Evolutionary conservation across 768 basidiomycete genomes (phyloP).

Genomic region (Trametes maxima): DNA sequence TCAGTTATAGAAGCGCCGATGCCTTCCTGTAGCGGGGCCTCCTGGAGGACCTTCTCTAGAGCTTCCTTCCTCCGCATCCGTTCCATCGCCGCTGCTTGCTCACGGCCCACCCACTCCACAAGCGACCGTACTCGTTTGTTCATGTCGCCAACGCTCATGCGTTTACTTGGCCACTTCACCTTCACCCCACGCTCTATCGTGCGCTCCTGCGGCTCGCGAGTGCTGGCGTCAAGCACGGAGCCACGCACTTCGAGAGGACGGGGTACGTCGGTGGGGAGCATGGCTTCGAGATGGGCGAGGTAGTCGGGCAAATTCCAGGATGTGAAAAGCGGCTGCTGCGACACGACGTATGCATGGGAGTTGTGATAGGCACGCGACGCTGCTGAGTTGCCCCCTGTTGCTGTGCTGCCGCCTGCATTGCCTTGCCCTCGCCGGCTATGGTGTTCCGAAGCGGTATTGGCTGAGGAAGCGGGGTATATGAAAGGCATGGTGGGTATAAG

Average conservation of each 20-base stretch:
- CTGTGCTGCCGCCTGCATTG: slow-evolving; percentile 37
- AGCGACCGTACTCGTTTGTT: slow-evolving; percentile 90
- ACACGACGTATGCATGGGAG: slow-evolving; percentile 77
- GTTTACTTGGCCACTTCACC: slow-evolving; percentile 91
- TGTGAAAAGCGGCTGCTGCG: slow-evolving; percentile 77
- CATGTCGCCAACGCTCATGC: slow-evolving; percentile 97
- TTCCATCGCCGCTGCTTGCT: slow-evolving; percentile 77
- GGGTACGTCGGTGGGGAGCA: slow-evolving; percentile 77
- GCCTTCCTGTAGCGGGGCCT: slow-evolving; percentile 19
- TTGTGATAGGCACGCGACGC: slow-evolving; percentile 70
- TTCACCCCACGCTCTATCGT: slow-evolving; percentile 78
- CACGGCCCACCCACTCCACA: slow-evolving; percentile 92
- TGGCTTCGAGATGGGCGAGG: slow-evolving; percentile 80
- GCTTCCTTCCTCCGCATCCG: slow-evolving; percentile 70
- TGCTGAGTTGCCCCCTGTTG: slow-evolving; percentile 27
- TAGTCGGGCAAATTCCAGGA: slow-evolving; percentile 95
- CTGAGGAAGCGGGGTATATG: slow-evolving; percentile 22
- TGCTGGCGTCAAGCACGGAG: slow-evolving; percentile 42
- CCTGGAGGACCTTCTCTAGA: slow-evolving; percentile 55
- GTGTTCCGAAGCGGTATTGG: slow-evolving; percentile 45
- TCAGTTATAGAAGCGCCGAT: not conserved
- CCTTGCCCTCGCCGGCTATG: slow-evolving; percentile 52
- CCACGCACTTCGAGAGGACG: slow-evolving; percentile 73
- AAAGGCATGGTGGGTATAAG: slow-evolving; percentile 18
- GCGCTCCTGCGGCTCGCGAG: slow-evolving; percentile 59